A percentile compares a stretch with the other conserved stretches of the same genome.
These are phyloP conservation scores for Puccinellia tenuiflora DNA, from an alignment of 176 grass and related monocot genomes.

Conservation along the genomic window DNA sequence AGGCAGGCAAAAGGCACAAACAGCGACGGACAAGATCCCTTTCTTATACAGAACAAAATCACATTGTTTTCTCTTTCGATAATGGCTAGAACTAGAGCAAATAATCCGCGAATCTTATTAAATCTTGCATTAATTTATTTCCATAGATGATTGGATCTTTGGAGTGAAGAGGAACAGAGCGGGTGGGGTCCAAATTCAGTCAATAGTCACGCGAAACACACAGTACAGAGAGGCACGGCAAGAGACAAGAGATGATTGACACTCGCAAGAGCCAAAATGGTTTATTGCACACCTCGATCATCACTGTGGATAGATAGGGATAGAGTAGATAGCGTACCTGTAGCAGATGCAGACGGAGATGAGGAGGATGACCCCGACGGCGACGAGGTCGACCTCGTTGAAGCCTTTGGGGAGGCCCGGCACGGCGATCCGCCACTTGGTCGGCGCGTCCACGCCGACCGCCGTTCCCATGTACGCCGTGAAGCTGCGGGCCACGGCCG, in stretches of 20 bases:
- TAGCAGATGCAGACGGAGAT: constrained; percentile 89
- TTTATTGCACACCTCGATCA: too few species aligned
- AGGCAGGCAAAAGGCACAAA: background rate
- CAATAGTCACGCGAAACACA: background rate
- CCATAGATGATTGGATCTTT: background rate
- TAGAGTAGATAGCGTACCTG: too few species aligned
- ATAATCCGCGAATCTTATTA: background rate
- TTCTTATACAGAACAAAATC: constrained; percentile 19
- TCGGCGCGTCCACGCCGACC: constrained; percentile 57
- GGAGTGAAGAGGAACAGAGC: background rate
- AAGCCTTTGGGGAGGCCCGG: constrained; percentile 62
- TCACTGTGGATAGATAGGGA: too few species aligned
- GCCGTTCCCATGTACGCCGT: constrained; percentile 92
- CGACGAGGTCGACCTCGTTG: constrained; percentile 83
- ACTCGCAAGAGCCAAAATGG: background rate
- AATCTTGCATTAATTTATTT: background rate
- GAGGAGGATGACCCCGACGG: constrained; percentile 67
- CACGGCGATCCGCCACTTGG: constrained; percentile 65
- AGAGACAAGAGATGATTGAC: constrained; percentile 1
- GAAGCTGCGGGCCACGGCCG: constrained; percentile 92
- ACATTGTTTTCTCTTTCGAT: background rate
- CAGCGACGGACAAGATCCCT: constrained; percentile 9
- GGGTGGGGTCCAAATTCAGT: background rate
- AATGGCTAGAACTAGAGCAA: background rate
- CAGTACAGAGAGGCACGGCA: background rate